Evolutionary conservation across 2,329 filamentous ascomycete species (phyloP), one percentile per base, ranked within the genome.

Genomic region (Mycosphaerella arachidis): DNA sequence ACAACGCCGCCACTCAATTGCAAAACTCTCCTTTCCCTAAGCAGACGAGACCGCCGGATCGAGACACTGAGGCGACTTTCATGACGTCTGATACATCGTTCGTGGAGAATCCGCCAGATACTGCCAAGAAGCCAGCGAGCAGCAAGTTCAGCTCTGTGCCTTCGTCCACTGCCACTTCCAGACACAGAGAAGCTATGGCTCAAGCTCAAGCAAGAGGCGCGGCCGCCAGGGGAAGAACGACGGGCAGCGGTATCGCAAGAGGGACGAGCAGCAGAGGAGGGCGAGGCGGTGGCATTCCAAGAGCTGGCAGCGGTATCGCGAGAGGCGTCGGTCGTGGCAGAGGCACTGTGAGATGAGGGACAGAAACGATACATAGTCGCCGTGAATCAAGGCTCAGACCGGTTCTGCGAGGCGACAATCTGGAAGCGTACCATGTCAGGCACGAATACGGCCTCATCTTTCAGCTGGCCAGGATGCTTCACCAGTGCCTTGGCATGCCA

Each of bases 11-110:
- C 33, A 30, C 35, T 16, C 50, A 52, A 53, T 30, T 63, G 46
- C 55, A 62, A 12, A 63, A 67, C 35, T 66, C 61, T n/a, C 69
- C 68, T 0, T 70, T 68, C 54, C 62, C 48, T 12, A 45, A 64
- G 54, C 51, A 58, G 37, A 59, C 62, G 16, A 31, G 53, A 55
- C 55, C 63, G 55, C 48, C 61, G 48, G 60, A 59, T 53, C 53
- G 51, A 31, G 85, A 87, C 66, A 77, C 77, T 16, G 92, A 97
- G 68, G 89, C 89, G 55, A 96, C 92, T 0, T 96, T 96, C 70
- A 84, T 97, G 82, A 96, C 92, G 27, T 96, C 91, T 10, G 92
- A 96, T 71, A 95, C 89, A 6, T 91, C 90, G 71, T 86, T 96
- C 58, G 91, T 96, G 35, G 90, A 96, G 68, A 92, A 92, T 7